phyloP scores from a whole-genome alignment of 768 basidiomycete genomes.

The Coprinopsis cinerea region DNA sequence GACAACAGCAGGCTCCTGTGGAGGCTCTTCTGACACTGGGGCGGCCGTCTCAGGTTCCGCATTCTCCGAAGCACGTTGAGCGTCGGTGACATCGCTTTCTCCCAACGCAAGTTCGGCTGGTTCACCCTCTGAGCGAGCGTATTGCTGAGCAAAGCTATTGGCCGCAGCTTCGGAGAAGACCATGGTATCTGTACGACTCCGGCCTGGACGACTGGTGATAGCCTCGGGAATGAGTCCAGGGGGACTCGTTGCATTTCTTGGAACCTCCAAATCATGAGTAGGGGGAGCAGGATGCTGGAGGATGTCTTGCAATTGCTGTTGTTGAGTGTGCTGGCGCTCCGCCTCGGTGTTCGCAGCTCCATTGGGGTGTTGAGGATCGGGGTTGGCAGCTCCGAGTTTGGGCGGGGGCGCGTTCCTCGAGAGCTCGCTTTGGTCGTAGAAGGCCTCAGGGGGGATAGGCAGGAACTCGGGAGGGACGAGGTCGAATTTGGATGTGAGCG shows the following conservation, averaged over 20 bases:
- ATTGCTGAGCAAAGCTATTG: background rate
- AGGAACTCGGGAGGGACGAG: conserved; percentile 81
- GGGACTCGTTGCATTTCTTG: conserved; percentile 10
- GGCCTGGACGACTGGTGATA: conserved; percentile 42
- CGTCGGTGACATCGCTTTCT: background rate
- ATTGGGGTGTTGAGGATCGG: conserved; percentile 6
- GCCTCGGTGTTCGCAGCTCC: conserved; percentile 1
- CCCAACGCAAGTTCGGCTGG: background rate
- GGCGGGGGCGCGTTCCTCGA: conserved; percentile 21
- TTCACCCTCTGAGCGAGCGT: background rate
- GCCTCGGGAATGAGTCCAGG: conserved; percentile 9
- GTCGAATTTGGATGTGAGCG: conserved; percentile 72
- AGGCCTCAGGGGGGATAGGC: conserved; percentile 51
- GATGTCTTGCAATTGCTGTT: conserved; percentile 9
- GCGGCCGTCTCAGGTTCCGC: background rate
- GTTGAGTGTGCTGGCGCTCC: conserved; percentile 8
- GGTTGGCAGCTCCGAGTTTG: conserved; percentile 23
- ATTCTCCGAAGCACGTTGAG: background rate
- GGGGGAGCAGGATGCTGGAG: conserved; percentile 1
- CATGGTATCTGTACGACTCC: conserved; percentile 72
- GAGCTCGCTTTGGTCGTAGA: conserved; percentile 20
- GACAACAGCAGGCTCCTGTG: background rate
- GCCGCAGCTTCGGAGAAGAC: conserved; percentile 42
- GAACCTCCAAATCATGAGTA: background rate
- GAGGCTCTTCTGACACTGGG: background rate